These are phyloP conservation scores for Saccharomycopsis fermentans DNA, from an alignment of 805 yeast species.

Conservation along the genomic window DNA sequence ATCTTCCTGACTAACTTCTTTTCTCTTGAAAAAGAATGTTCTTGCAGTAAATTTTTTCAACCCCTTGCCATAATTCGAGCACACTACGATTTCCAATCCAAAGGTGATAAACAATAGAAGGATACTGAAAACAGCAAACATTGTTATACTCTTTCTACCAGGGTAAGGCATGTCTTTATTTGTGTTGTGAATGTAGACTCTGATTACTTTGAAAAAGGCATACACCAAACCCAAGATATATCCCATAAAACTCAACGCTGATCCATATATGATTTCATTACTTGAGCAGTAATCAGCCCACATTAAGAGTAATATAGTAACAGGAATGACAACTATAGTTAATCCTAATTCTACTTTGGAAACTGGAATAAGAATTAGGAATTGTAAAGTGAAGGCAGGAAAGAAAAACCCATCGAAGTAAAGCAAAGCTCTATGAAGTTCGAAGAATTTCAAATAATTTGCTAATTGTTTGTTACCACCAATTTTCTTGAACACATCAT, in stretches of 20 bases:
- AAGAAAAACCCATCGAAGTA: conserved; percentile 30
- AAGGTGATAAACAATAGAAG: conserved; percentile 22
- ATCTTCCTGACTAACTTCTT: background rate
- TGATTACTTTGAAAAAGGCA: conserved; percentile 30
- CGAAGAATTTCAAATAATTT: conserved; percentile 27
- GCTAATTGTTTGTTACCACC: conserved; percentile 30
- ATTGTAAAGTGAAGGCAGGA: conserved; percentile 33
- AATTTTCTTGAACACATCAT: conserved; percentile 31
- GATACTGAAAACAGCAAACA: conserved; percentile 30
- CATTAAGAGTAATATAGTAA: conserved; percentile 23
- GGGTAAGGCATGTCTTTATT: conserved; percentile 28
- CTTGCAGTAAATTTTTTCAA: conserved; percentile 8
- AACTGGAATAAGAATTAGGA: conserved; percentile 31
- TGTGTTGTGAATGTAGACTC: conserved; percentile 31
- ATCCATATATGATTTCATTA: conserved; percentile 24
- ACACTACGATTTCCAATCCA: conserved; percentile 5
- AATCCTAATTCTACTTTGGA: conserved; percentile 30
- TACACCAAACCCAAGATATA: conserved; percentile 29
- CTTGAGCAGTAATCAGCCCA: conserved; percentile 29
- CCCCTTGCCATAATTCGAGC: conserved; percentile 15
- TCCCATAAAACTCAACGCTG: conserved; percentile 21
- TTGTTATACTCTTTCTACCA: conserved; percentile 30
- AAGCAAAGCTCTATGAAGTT: conserved; percentile 27
- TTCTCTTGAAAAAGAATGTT: background rate
- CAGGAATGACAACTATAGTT: conserved; percentile 30